Base-by-base conservation (phyloP, 805 yeast species). In the Nakazawaea populi region DNA sequence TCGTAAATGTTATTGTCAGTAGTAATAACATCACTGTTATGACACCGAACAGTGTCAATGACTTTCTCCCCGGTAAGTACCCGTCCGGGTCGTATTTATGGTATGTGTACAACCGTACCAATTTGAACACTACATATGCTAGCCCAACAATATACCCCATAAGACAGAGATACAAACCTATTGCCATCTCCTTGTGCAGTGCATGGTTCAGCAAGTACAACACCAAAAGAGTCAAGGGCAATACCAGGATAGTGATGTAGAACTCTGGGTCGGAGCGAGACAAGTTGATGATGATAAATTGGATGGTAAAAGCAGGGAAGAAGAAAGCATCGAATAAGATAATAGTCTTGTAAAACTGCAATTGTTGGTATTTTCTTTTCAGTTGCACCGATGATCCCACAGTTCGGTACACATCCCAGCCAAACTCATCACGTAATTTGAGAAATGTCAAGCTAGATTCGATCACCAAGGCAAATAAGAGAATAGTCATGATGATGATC, bases 231-330 rank as follows among this genome's bases (percentile, higher is more conserved):
- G 77, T 64, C 27, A 69, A 49, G 4, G 75, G 74, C 18, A 71
- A 54, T 42, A 68, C 67, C 41, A 62, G 57, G n/a, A 73, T 63
- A 0, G 79, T 75, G 40, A 73, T 56, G n/a, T 68, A 68, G 55
- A 75, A 74, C 58, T 75, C 78, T 5, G 60, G 62, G 11, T 73
- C 70, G 42, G 58, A 58, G 39, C 65, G 60, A 14, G 58, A 52
- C 10, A 74, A 59, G 64, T 71, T 68, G 47, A 73, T 72, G 32
- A 72, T 71, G 12, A 72, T 61, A 51, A 71, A 75, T 54, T 75
- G 78, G 9, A 73, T 61, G 3, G 77, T 72, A 61, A 73, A 75
- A 2, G 72, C 76, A 30, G 74, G 61, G 48, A 73, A 69, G 62
- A 73, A 74, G 61, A 73, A 74, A 18, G 60, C 58, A 38, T 62